These are phyloP conservation scores for Hapsidospora chrysogenum DNA, from an alignment of 495 filamentous ascomycete genomes.

Conservation along the genomic window DNA sequence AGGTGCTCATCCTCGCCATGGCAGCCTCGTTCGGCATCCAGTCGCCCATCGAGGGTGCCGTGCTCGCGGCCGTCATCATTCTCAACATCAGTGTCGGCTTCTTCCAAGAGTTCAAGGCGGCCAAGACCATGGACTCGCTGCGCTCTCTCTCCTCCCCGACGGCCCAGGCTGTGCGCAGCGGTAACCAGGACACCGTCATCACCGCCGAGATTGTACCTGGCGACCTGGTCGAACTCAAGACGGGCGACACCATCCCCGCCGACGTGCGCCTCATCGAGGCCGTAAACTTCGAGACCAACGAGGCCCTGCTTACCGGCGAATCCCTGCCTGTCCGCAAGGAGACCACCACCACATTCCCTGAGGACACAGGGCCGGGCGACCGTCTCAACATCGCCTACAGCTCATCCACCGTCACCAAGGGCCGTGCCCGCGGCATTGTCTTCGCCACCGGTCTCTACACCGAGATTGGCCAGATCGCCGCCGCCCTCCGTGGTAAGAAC, in stretches of 20 bases:
- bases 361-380: constrained; percentile 36
- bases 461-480: constrained; percentile 57
- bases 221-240: constrained; percentile 47
- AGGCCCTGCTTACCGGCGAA: constrained; percentile 52
- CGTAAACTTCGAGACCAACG: constrained; percentile 56
- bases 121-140: constrained; percentile 63
- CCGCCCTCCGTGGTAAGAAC: constrained; percentile 29
- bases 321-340: constrained; percentile 40
- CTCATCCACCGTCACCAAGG: constrained; percentile 43
- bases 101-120: constrained; percentile 52
- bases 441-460: constrained; percentile 49
- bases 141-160: constrained; percentile 46
- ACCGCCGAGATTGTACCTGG: constrained; percentile 38
- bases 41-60: constrained; percentile 56
- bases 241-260: constrained; percentile 57
- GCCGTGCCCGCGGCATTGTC: constrained; percentile 39
- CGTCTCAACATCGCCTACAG: constrained; percentile 44
- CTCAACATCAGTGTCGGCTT: constrained; percentile 56
- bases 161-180: constrained; percentile 39
- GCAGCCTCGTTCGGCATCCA: constrained; percentile 49
- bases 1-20: constrained; percentile 65
- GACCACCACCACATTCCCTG: constrained; percentile 16
- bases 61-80: constrained; percentile 45
- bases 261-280: constrained; percentile 49
- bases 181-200: constrained; percentile 32